Percentiles rank a stretch among this genome's conserved stretches.
phyloP scores from a whole-genome alignment of 495 filamentous ascomycete genomes.

The Thozetella sp. region DNA sequence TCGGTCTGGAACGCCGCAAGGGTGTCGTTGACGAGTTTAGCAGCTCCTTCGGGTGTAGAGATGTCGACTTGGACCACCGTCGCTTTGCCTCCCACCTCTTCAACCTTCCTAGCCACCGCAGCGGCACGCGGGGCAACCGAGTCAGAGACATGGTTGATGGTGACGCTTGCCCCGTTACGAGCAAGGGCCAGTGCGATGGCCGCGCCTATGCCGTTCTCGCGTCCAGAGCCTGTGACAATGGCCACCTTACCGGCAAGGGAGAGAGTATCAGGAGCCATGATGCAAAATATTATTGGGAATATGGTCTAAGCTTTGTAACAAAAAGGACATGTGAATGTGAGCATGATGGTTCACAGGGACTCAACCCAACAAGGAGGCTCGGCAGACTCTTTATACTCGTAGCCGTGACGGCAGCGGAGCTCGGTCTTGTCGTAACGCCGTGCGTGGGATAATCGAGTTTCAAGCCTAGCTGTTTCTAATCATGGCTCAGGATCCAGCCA shows the following conservation, averaged over 20 bases:
- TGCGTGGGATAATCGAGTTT: no score
- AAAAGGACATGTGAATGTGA: background rate
- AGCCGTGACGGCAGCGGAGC: no score
- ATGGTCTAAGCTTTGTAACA: background rate
- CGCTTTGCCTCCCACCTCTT: conserved; percentile 20
- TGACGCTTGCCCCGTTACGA: conserved; percentile 38
- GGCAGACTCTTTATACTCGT: no score
- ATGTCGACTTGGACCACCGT: conserved; percentile 36
- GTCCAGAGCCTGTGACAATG: conserved; percentile 50
- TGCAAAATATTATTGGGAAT: no score
- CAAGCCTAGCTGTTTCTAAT: no score
- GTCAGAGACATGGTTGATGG: conserved; percentile 36
- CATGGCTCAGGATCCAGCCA: no score
- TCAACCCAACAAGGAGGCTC: no score
- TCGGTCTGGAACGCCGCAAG: conserved; percentile 24
- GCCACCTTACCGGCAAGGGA: conserved; percentile 49
- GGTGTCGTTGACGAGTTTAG: conserved; percentile 29
- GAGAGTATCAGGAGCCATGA: conserved; percentile 20
- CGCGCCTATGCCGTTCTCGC: conserved; percentile 45
- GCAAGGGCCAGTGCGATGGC: conserved; percentile 41
- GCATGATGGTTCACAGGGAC: no score
- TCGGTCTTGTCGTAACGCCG: no score
- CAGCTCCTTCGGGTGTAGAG: conserved; percentile 22
- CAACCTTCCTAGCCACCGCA: conserved; percentile 18
- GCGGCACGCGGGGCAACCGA: conserved; percentile 27